phyloP scores from a whole-genome alignment of 106 monocot genomes.

The Dendrobium catenatum region DNA sequence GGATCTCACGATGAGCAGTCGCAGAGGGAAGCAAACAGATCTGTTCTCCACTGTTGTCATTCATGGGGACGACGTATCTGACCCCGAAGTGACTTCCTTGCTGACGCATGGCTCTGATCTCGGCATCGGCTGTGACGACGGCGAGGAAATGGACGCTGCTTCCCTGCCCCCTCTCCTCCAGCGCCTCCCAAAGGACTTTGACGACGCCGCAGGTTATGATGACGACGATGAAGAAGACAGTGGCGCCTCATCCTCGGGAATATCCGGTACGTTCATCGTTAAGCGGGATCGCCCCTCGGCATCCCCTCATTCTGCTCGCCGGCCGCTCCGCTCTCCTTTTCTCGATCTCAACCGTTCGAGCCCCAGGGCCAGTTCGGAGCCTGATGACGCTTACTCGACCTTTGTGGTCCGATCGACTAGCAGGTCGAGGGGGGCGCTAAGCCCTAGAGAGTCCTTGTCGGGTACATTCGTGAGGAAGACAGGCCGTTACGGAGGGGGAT shows the following conservation, averaged over 20 bases:
- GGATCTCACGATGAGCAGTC: neutral
- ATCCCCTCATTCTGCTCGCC: constrained; percentile 12
- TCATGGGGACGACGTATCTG: constrained; percentile 46
- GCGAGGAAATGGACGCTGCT: constrained; percentile 61
- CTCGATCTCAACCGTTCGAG: constrained; percentile 39
- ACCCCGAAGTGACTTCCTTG: neutral
- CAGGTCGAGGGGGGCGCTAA: constrained; percentile 18
- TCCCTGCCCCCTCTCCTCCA: constrained; percentile 94
- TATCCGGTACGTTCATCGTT: constrained; percentile 70
- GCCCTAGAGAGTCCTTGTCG: constrained; percentile 34
- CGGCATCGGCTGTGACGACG: constrained; percentile 8
- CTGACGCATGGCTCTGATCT: neutral
- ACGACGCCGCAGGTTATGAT: constrained; percentile 31
- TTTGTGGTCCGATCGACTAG: constrained; percentile 48
- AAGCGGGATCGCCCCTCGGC: constrained; percentile 28
- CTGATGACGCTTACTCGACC: constrained; percentile 59
- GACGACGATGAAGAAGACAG: constrained; percentile 31
- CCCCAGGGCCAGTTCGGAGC: constrained; percentile 17
- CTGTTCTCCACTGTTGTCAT: constrained; percentile 82
- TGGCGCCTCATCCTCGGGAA: neutral
- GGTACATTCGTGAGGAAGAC: constrained; percentile 52
- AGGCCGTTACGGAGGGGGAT: constrained; percentile 26
- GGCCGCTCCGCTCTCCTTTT: constrained; percentile 29
- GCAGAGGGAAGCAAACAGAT: constrained; percentile 31
- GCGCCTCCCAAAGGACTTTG: constrained; percentile 94